These are phyloP conservation scores for Glycine latifolia DNA, from an alignment of 306 rosid genomes.

Conservation along the genomic window DNA sequence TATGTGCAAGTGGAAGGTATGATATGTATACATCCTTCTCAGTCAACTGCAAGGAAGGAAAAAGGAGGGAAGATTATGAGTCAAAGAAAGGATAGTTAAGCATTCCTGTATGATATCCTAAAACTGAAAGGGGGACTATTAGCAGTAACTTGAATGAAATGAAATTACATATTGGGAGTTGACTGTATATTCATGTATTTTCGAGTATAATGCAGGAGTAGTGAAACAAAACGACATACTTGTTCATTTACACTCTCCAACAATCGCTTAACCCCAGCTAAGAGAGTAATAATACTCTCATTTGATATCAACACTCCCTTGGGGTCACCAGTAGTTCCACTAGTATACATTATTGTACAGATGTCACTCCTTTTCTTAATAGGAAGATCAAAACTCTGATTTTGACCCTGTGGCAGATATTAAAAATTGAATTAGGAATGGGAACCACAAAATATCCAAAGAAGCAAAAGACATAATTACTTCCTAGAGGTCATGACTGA, in stretches of 20 bases:
- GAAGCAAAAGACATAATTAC: slow-evolving; percentile 14
- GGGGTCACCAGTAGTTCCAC: slow-evolving; percentile 98
- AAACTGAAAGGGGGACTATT: neutral
- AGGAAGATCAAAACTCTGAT: slow-evolving; percentile 80
- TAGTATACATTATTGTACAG: slow-evolving; percentile 96
- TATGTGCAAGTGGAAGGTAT: slow-evolving; percentile 96
- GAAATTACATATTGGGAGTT: slow-evolving; percentile 7
- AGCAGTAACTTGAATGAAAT: neutral
- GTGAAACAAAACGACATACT: slow-evolving; percentile 53
- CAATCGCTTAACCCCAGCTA: slow-evolving; percentile 76
- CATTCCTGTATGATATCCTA: slow-evolving; percentile 23
- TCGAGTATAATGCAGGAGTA: slow-evolving; percentile 30
- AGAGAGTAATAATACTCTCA: slow-evolving; percentile 78
- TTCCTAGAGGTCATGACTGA: slow-evolving; percentile 18
- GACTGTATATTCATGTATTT: slow-evolving; percentile 22
- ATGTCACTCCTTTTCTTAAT: slow-evolving; percentile 75
- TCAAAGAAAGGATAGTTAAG: slow-evolving; percentile 36
- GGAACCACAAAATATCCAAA: slow-evolving; percentile 38
- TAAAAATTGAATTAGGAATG: slow-evolving; percentile 45
- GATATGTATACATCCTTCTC: slow-evolving; percentile 83
- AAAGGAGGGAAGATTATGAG: slow-evolving; percentile 29
- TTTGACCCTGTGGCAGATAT: slow-evolving; percentile 66
- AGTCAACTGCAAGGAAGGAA: slow-evolving; percentile 60
- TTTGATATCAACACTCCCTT: slow-evolving; percentile 95
- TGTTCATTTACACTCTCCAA: slow-evolving; percentile 72